Evolutionary conservation across 1,284 basidiomycete species (phyloP).

Genomic region (Chondrostereum purpureum): DNA sequence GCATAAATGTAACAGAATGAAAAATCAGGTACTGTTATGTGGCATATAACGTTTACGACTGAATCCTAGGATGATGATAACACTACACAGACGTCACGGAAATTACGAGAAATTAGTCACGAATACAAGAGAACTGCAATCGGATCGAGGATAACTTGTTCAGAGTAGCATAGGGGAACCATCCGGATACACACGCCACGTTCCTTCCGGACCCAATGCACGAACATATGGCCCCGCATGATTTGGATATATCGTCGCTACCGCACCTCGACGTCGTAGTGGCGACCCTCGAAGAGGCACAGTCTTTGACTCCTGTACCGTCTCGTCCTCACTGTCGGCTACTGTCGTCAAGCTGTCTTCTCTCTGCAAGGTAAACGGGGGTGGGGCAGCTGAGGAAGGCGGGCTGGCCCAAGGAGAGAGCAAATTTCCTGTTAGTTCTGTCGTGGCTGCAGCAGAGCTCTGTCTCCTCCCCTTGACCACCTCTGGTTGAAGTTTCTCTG

Average conservation of each 20-base stretch:
- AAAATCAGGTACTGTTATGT: too few species aligned
- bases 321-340: not conserved
- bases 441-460: not conserved
- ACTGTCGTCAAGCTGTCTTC: not conserved
- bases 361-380: not conserved
- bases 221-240: not conserved
- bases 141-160: too few species aligned
- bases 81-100: too few species aligned
- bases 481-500: not conserved
- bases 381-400: not conserved
- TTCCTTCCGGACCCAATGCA: not conserved
- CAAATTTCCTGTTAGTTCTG: not conserved
- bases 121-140: too few species aligned
- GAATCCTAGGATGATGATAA: too few species aligned
- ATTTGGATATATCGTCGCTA: not conserved
- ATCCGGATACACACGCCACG: not conserved
- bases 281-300: not conserved
- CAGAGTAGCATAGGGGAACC: too few species aligned
- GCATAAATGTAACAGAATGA: too few species aligned
- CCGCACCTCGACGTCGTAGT: not conserved
- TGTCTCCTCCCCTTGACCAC: not conserved
- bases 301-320: not conserved
- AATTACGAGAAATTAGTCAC: too few species aligned
- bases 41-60: too few species aligned
- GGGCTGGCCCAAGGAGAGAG: not conserved